Percentiles rank a stretch among this genome's conserved stretches.
Conservation (phyloP, 208 protist genomes). For the Leishmania arabica region DNA sequence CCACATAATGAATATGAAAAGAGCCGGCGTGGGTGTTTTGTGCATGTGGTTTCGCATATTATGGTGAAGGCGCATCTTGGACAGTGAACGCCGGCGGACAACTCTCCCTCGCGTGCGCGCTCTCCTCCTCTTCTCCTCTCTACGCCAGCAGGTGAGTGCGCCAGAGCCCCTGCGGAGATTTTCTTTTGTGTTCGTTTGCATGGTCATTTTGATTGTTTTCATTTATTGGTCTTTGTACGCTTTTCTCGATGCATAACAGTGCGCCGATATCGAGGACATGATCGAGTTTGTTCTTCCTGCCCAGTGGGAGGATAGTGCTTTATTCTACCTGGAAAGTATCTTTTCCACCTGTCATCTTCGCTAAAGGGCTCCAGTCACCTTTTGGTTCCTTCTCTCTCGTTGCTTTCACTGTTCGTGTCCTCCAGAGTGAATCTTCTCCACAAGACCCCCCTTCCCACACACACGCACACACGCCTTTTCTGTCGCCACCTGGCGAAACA, state of each 20-base stretch:
- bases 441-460: not conserved
- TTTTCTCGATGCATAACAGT: not conserved
- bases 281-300: not conserved
- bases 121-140: not conserved
- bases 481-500: not conserved
- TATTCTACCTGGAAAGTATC: not conserved
- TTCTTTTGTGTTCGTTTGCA: not conserved
- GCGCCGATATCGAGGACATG: not conserved
- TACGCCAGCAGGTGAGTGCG: not conserved
- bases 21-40: not conserved
- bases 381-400: not conserved
- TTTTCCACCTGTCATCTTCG: not conserved
- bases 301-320: not conserved
- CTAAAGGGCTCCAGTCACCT: not conserved
- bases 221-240: not conserved
- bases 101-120: not conserved
- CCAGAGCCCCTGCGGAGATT: not conserved
- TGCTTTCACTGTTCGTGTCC: not conserved
- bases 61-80: not conserved
- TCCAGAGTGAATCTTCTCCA: not conserved
- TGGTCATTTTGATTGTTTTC: not conserved
- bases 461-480: not conserved
- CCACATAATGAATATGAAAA: not conserved
- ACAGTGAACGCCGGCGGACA: not conserved
- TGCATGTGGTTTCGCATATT: constrained; percentile 6